Conservation (phyloP, 176 grass and related monocot species). For the Carex littledalei region DNA sequence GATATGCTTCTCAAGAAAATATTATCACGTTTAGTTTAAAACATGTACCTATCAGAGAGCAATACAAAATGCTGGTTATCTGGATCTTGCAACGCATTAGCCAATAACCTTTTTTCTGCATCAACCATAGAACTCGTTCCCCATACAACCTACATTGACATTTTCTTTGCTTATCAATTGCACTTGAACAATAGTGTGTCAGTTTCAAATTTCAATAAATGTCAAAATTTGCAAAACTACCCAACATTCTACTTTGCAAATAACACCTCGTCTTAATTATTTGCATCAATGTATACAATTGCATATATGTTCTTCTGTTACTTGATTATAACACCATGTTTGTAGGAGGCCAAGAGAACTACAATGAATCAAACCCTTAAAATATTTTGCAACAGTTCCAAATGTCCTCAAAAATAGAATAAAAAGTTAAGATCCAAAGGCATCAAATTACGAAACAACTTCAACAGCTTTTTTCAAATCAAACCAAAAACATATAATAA, state of each 20-base stretch:
- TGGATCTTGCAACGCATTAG: conserved; percentile 72
- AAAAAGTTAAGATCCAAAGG: background rate
- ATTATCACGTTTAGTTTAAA: background rate
- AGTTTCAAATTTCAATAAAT: background rate
- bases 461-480: background rate
- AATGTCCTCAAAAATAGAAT: background rate
- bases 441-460: background rate
- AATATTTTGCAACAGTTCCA: background rate
- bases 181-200: background rate
- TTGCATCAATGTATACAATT: background rate
- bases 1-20: background rate
- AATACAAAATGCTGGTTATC: conserved; percentile 98
- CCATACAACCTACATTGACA: conserved; percentile 61
- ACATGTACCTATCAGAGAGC: conserved; percentile 74
- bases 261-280: background rate
- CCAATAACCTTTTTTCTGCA: conserved; percentile 94
- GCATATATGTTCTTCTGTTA: background rate
- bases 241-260: background rate
- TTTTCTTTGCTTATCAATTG: background rate
- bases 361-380: conserved; percentile 5
- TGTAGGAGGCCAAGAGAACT: background rate
- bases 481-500: background rate
- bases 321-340: background rate
- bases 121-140: conserved; percentile 95
- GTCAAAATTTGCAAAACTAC: background rate